Percentiles rank a stretch among this genome's conserved stretches.
Evolutionary conservation across 148 eudicot genomes (phyloP).

Genomic region (Rhododendron henanense): DNA sequence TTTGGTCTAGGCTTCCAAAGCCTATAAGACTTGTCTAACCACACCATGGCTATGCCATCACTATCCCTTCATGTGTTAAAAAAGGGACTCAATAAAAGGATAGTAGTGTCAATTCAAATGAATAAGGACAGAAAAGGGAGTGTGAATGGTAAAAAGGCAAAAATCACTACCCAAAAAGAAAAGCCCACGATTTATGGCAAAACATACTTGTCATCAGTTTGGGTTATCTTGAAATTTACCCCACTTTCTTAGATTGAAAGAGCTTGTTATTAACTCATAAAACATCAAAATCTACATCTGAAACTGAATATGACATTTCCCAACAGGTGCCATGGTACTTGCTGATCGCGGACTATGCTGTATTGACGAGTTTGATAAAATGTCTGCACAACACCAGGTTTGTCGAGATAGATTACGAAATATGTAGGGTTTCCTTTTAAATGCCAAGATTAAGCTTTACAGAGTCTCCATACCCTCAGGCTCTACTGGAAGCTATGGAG

Average conservation of each 20-base stretch:
- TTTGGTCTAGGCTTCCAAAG: too few species aligned
- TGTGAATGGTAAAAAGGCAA: neutral
- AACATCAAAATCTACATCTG: neutral
- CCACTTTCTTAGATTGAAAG: neutral
- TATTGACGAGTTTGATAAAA: conserved; percentile 98
- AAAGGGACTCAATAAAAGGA: neutral
- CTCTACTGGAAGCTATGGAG: conserved; percentile 99
- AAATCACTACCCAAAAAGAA: neutral
- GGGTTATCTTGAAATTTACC: neutral
- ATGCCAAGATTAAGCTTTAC: neutral
- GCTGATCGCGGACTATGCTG: conserved; percentile 97
- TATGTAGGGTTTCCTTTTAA: neutral
- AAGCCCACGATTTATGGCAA: neutral
- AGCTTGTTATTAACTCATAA: neutral
- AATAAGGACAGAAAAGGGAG: neutral
- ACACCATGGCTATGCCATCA: too few species aligned
- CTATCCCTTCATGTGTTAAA: neutral
- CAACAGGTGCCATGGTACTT: conserved; percentile 93
- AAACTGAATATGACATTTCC: neutral
- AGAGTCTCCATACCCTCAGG: conserved; percentile 28
- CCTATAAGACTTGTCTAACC: too few species aligned
- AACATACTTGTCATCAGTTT: neutral
- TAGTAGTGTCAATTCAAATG: neutral
- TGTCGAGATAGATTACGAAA: conserved; percentile 5
- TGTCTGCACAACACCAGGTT: conserved; percentile 99